Evolutionary conservation across 768 basidiomycete genomes (phyloP).

Genomic region (Harrya chromipes): DNA sequence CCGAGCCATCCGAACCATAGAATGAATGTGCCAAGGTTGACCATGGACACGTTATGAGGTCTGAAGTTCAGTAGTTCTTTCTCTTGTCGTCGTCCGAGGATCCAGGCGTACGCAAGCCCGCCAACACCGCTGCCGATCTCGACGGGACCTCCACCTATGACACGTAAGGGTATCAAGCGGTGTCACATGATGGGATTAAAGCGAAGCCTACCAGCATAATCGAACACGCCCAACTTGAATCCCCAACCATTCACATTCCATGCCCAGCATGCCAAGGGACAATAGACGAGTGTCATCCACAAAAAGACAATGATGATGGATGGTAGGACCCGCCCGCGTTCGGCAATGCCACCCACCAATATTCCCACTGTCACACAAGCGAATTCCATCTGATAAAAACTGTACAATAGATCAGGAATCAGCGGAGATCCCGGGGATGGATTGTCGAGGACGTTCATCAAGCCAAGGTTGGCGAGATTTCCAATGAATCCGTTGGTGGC

Average conservation of each 20-base stretch:
- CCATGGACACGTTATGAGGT: constrained; percentile 84
- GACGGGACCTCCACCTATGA: constrained; percentile 76
- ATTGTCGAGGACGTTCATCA: constrained; percentile 64
- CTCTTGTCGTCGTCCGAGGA: constrained; percentile 77
- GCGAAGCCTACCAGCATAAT: constrained; percentile 70
- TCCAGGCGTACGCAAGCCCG: constrained; percentile 83
- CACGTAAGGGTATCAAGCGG: neutral
- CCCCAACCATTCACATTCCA: constrained; percentile 86
- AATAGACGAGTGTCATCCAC: constrained; percentile 88
- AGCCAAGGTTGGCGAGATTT: constrained; percentile 75
- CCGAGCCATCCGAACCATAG: constrained; percentile 88
- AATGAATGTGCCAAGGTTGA: constrained; percentile 79
- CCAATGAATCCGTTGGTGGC: constrained; percentile 77
- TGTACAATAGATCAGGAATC: constrained; percentile 80
- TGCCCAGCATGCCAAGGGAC: constrained; percentile 82
- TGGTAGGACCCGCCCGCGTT: constrained; percentile 81
- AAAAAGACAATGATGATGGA: constrained; percentile 77
- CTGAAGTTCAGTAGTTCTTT: constrained; percentile 74
- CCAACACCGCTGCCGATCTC: constrained; percentile 85
- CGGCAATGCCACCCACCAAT: constrained; percentile 77
- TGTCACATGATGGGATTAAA: neutral
- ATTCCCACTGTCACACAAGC: constrained; percentile 79
- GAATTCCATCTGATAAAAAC: constrained; percentile 87
- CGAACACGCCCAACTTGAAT: constrained; percentile 78
- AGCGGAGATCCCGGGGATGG: constrained; percentile 79